Evolutionary conservation across 164 flowering plant species (phyloP).

Genomic region (Paratinospora sagittata): DNA sequence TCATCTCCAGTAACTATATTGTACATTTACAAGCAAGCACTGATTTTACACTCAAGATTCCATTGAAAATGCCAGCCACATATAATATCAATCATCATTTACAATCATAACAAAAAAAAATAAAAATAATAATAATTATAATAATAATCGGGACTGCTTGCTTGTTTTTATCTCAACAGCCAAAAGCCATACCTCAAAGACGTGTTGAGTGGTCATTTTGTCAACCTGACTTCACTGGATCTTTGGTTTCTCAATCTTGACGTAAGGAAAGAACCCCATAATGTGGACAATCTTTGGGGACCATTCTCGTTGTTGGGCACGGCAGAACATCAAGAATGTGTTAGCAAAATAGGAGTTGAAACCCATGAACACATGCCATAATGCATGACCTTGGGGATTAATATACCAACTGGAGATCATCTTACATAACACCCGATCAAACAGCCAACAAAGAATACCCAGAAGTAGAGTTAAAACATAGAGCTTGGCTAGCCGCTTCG

Average conservation of each 20-base stretch:
- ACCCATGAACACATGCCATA: constrained; percentile 81
- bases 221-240: constrained; percentile 27
- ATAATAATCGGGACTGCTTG: too few relatives aligned
- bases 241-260: constrained; percentile 65
- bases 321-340: constrained; percentile 80
- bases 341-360: constrained; percentile 74
- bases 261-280: constrained; percentile 61
- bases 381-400: constrained; percentile 78
- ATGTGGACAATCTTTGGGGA: constrained; percentile 44
- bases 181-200: constrained; percentile 1
- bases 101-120: too few relatives aligned
- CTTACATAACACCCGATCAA: too few relatives aligned
- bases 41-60: too few relatives aligned
- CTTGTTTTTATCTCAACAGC: neutral
- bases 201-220: neutral
- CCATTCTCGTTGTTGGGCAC: constrained; percentile 75
- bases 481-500: too few relatives aligned
- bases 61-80: too few relatives aligned
- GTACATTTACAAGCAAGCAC: too few relatives aligned
- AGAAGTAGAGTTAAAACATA: too few relatives aligned
- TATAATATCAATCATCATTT: too few relatives aligned
- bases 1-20: too few relatives aligned
- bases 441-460: too few relatives aligned
- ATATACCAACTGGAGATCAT: constrained; percentile 46
- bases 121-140: too few relatives aligned